These are phyloP conservation scores for Platismatia glauca DNA, from an alignment of 495 filamentous ascomycete genomes.

Conservation along the genomic window DNA sequence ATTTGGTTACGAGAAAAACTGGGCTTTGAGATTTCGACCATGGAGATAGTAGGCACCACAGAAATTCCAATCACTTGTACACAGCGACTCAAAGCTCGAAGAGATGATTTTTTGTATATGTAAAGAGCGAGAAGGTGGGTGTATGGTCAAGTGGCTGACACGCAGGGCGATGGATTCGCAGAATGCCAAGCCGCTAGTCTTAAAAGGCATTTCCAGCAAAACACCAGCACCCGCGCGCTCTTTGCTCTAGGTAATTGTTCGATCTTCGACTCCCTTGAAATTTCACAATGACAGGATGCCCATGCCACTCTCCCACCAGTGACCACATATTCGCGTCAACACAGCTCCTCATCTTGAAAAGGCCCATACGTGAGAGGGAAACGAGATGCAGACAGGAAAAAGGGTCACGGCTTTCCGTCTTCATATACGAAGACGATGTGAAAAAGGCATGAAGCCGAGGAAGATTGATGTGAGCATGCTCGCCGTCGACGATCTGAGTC, in stretches of 20 bases:
- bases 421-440: neutral
- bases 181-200: neutral
- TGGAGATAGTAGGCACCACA: neutral
- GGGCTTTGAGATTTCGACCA: neutral
- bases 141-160: neutral
- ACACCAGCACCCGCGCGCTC: too few species aligned
- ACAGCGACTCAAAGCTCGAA: neutral
- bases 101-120: neutral
- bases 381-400: neutral
- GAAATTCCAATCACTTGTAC: neutral
- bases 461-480: neutral
- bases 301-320: neutral
- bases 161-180: too few species aligned
- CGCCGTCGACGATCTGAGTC: conserved; percentile 7
- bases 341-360: neutral
- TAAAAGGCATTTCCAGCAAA: neutral
- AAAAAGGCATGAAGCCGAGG: neutral
- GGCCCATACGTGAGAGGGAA: neutral
- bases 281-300: neutral
- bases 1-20: neutral
- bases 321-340: neutral
- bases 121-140: neutral
- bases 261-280: too few species aligned
- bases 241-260: too few species aligned
- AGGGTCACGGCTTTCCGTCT: neutral